phyloP scores from a whole-genome alignment of 345 rosid genomes.

The Aquilaria yunnanensis region DNA sequence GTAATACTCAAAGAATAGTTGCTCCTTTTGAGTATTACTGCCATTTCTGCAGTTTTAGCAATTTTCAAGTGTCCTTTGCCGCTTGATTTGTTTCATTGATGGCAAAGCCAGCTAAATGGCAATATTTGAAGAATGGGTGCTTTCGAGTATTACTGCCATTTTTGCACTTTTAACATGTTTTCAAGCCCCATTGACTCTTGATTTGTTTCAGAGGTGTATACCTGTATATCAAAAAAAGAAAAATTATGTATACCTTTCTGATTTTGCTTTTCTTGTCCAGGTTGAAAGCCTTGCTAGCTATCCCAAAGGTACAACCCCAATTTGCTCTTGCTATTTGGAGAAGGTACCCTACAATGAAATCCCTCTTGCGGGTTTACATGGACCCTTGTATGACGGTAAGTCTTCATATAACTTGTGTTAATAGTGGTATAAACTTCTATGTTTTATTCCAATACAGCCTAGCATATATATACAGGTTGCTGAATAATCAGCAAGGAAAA shows the following conservation, averaged over 20 bases:
- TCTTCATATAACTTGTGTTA: background rate
- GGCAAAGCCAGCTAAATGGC: no score
- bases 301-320: slow-evolving; percentile 97
- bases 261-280: slow-evolving; percentile 28
- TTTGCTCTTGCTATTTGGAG: slow-evolving; percentile 79
- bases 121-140: no score
- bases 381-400: slow-evolving; percentile 77
- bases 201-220: no score
- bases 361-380: slow-evolving; percentile 78
- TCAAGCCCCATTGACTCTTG: background rate
- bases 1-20: no score
- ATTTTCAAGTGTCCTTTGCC: no score
- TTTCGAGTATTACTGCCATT: background rate
- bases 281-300: slow-evolving; percentile 85
- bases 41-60: background rate
- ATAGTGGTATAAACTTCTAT: no score
- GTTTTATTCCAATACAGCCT: no score
- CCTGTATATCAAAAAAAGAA: no score
- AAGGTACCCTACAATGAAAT: slow-evolving; percentile 93
- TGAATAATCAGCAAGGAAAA: no score
- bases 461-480: no score
- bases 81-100: no score
- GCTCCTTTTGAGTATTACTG: no score
- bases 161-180: background rate
- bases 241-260: background rate